phyloP scores from a whole-genome alignment of 2,329 filamentous ascomycete genomes.

The Sclerotinia glacialis region DNA sequence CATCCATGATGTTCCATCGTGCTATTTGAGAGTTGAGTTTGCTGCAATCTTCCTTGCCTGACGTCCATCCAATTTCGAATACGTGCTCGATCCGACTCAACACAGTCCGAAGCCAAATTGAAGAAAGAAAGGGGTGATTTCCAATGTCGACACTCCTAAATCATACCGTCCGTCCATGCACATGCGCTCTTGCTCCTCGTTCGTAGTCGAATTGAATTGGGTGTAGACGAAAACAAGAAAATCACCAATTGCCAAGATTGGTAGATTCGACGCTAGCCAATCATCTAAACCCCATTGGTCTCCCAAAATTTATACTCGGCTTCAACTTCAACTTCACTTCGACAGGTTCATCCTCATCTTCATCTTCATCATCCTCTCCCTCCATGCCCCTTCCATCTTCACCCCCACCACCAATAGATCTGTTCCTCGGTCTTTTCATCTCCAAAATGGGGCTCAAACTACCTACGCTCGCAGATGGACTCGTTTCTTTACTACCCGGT shows the following conservation, averaged over 20 bases:
- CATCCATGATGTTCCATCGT: not conserved
- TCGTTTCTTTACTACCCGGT: constrained; percentile 17
- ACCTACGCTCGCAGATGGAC: constrained; percentile 6
- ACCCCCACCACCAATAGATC: constrained; percentile 2
- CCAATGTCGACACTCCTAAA: not conserved
- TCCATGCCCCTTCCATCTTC: constrained; percentile 13
- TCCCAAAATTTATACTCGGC: constrained; percentile 34
- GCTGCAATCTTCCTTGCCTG: not conserved
- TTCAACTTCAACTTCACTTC: constrained; percentile 33
- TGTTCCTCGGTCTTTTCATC: constrained; percentile 12
- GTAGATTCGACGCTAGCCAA: not conserved
- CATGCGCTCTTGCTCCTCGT: not conserved
- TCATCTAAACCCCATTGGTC: constrained; percentile 28
- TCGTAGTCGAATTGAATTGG: not conserved
- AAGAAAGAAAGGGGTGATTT: not conserved
- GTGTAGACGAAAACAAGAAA: not conserved
- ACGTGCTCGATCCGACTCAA: not conserved
- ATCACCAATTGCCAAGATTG: not conserved
- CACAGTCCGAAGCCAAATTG: not conserved
- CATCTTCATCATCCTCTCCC: constrained; percentile 21
- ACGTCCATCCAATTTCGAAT: not conserved
- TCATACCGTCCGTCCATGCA: not conserved
- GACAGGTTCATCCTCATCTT: constrained; percentile 18
- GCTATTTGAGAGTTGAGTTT: not conserved
- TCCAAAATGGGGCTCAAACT: constrained; percentile 18